Percentiles rank a stretch among this genome's conserved stretches.
phyloP scores from a whole-genome alignment of 257 asterid genomes.

The Gardenia jasminoides region DNA sequence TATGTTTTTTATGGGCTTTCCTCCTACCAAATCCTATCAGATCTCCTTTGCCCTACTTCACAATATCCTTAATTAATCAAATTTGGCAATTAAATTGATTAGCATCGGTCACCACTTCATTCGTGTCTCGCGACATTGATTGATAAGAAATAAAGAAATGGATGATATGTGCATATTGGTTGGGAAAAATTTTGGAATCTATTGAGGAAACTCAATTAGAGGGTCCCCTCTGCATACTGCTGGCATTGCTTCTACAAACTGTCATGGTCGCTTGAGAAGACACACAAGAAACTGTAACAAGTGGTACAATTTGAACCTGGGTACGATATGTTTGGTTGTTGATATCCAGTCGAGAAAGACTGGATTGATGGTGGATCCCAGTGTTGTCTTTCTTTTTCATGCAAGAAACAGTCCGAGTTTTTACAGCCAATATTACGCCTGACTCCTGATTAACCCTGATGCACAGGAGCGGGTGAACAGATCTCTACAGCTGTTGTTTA shows the following conservation, averaged over 20 bases:
- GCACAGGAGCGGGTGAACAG: neutral
- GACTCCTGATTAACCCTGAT: neutral
- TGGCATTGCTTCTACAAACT: neutral
- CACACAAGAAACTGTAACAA: neutral
- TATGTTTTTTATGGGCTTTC: too few species aligned
- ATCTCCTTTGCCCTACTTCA: too few species aligned
- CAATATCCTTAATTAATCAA: too few species aligned
- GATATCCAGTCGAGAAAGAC: neutral
- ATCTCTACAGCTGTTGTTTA: neutral
- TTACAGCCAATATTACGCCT: neutral
- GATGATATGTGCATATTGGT: neutral
- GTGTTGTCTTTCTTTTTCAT: neutral
- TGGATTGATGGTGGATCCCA: neutral
- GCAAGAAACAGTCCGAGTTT: neutral
- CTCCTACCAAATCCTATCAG: too few species aligned
- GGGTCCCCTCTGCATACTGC: neutral
- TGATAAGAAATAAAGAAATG: too few species aligned
- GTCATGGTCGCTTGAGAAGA: neutral
- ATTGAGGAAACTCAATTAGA: neutral
- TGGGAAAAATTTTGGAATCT: neutral
- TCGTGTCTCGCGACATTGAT: too few species aligned
- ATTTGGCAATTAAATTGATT: too few species aligned
- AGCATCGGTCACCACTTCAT: too few species aligned
- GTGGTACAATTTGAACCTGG: neutral
- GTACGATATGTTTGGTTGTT: neutral